Evolutionary conservation across 2,329 filamentous ascomycete genomes (phyloP).

Genomic region (Aureobasidium namibiae): DNA sequence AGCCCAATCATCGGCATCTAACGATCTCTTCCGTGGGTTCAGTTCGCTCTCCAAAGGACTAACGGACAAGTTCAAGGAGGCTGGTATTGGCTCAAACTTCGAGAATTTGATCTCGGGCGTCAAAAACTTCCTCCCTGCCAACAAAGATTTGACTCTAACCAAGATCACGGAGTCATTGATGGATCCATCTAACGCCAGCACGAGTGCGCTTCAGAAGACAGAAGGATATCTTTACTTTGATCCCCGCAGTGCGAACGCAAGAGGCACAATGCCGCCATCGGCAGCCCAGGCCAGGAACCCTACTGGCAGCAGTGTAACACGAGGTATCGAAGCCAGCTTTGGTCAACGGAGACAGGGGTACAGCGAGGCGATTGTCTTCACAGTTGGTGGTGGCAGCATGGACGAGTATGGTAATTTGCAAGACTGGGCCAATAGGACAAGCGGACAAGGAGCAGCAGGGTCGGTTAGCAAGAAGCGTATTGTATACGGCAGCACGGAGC

Average conservation of each 20-base stretch:
- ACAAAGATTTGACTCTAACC: slow-evolving; percentile 91
- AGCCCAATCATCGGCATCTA: slow-evolving; percentile 53
- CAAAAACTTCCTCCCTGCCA: slow-evolving; percentile 94
- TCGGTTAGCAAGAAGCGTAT: slow-evolving; percentile 64
- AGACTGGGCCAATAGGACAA: slow-evolving; percentile 82
- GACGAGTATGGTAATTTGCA: slow-evolving; percentile 97
- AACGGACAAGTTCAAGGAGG: slow-evolving; percentile 89
- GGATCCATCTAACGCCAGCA: slow-evolving; percentile 85
- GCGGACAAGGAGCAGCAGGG: slow-evolving; percentile 42
- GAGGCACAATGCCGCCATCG: slow-evolving; percentile 81
- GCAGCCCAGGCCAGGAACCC: slow-evolving; percentile 43
- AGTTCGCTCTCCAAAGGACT: slow-evolving; percentile 84
- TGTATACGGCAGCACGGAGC: slow-evolving; percentile 86
- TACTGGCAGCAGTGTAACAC: slow-evolving; percentile 23
- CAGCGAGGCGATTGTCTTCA: slow-evolving; percentile 33
- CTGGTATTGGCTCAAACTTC: slow-evolving; percentile 77
- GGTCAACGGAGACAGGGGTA: slow-evolving; percentile 62
- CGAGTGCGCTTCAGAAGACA: slow-evolving; percentile 88
- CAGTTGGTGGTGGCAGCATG: slow-evolving; percentile 82
- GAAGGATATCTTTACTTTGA: slow-evolving; percentile 98
- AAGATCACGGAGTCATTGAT: slow-evolving; percentile 98
- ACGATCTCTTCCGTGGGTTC: slow-evolving; percentile 86
- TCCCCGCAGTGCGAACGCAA: slow-evolving; percentile 82
- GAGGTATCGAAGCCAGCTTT: slow-evolving; percentile 73
- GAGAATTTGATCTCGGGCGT: slow-evolving; percentile 92